Conservation (phyloP, 495 filamentous ascomycete species). For the Aspergillus indologenus region DNA sequence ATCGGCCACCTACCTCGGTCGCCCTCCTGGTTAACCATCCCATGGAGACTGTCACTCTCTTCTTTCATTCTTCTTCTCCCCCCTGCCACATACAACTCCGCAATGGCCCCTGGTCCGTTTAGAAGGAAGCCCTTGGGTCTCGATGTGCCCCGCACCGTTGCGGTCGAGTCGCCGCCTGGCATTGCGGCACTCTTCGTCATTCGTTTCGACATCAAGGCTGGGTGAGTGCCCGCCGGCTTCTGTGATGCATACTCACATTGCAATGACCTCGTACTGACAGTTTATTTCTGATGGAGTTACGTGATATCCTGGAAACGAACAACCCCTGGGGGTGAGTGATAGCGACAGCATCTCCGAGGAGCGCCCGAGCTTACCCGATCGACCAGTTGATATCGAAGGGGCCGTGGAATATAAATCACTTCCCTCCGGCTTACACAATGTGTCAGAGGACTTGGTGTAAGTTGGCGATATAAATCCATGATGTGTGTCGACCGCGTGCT, state of each 20-base stretch:
- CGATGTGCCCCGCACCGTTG: constrained; percentile 34
- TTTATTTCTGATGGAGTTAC: constrained; percentile 47
- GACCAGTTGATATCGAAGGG: constrained; percentile 74
- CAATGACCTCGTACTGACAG: constrained; percentile 18
- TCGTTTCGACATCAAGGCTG: constrained; percentile 80
- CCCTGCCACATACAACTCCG: constrained; percentile 4
- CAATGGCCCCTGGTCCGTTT: constrained; percentile 34
- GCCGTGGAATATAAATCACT: constrained; percentile 93
- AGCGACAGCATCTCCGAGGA: constrained; percentile 8
- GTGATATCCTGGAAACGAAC: constrained; percentile 84
- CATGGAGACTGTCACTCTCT: constrained; percentile 23
- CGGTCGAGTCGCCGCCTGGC: constrained; percentile 53
- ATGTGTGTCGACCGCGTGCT: background rate
- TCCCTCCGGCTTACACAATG: constrained; percentile 87
- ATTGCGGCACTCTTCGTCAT: constrained; percentile 83
- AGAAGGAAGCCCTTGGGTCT: constrained; percentile 32
- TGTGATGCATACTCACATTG: background rate
- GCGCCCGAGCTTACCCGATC: constrained; percentile 22
- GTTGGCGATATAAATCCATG: constrained; percentile 14
- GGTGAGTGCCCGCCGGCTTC: constrained; percentile 45
- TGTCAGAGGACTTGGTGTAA: constrained; percentile 80
- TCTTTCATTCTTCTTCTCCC: background rate
- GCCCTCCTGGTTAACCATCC: constrained; percentile 2
- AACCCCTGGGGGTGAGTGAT: constrained; percentile 52
- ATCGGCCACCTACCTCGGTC: constrained; percentile 14